Conservation (phyloP, 345 rosid species). For the Populus tremula region DNA sequence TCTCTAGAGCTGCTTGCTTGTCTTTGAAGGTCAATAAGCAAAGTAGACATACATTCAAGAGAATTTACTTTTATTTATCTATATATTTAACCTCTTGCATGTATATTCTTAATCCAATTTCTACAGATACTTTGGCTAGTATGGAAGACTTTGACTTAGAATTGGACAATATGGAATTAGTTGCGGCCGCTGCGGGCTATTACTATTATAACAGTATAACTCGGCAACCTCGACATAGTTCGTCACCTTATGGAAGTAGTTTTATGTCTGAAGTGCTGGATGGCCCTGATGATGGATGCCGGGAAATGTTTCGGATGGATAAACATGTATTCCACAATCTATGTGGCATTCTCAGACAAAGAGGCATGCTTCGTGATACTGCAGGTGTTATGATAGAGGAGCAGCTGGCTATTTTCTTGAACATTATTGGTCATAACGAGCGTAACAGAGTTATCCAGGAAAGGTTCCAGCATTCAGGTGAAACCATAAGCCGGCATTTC, state of each 20-base stretch:
- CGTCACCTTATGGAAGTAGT: conserved; percentile 36
- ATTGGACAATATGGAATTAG: conserved; percentile 81
- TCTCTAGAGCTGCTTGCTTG: background rate
- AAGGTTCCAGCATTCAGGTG: conserved; percentile 75
- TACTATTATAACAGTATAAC: conserved; percentile 45
- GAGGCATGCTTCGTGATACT: conserved; percentile 62
- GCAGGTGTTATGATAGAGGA: conserved; percentile 72
- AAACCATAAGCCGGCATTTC: conserved; percentile 80
- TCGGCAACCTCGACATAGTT: conserved; percentile 39
- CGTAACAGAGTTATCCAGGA: conserved; percentile 79
- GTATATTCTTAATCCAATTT: conserved; percentile 28
- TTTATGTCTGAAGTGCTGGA: conserved; percentile 54
- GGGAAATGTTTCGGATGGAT: conserved; percentile 79
- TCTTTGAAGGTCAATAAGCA: background rate
- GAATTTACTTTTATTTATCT: background rate
- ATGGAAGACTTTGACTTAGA: conserved; percentile 60
- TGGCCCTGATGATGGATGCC: conserved; percentile 49
- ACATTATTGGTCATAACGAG: conserved; percentile 70
- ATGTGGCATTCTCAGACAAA: conserved; percentile 47
- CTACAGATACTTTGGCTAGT: conserved; percentile 47
- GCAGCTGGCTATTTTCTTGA: conserved; percentile 71
- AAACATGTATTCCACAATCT: conserved; percentile 63
- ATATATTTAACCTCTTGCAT: background rate
- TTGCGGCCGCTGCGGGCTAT: conserved; percentile 77
- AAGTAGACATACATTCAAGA: background rate